Percentiles rank a stretch among this genome's conserved stretches.
phyloP scores from a whole-genome alignment of 331 rosid genomes.

The Spiraea crenata region DNA sequence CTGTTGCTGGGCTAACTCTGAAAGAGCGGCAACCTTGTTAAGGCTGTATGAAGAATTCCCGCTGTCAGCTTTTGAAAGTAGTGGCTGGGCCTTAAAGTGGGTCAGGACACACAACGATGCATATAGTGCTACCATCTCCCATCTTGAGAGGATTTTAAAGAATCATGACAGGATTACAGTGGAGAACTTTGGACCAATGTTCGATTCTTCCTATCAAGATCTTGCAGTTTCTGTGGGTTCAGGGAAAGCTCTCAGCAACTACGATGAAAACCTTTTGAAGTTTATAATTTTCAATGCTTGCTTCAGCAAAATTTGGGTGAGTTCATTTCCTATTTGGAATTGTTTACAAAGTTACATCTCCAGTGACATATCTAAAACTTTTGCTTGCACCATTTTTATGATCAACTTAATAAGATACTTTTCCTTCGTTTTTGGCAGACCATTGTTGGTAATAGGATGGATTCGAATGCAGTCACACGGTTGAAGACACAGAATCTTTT shows the following conservation, averaged over 20 bases:
- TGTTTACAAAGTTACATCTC: background rate
- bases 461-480: slow-evolving; percentile 41
- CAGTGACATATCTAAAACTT: background rate
- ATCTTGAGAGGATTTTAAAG: slow-evolving; percentile 55
- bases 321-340: slow-evolving; percentile 27
- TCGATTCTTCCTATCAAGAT: slow-evolving; percentile 59
- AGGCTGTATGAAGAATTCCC: slow-evolving; percentile 62
- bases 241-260: slow-evolving; percentile 45
- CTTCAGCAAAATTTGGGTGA: slow-evolving; percentile 61
- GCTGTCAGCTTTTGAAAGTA: slow-evolving; percentile 20
- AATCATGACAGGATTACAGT: slow-evolving; percentile 51
- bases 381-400: background rate
- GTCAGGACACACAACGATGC: slow-evolving; percentile 14
- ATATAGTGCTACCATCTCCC: slow-evolving; percentile 26
- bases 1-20: slow-evolving; percentile 84
- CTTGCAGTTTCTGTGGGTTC: slow-evolving; percentile 48
- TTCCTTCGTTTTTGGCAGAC: slow-evolving; percentile 49
- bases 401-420: slow-evolving; percentile 18
- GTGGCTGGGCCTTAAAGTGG: slow-evolving; percentile 26
- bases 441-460: slow-evolving; percentile 51
- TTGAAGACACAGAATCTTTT: slow-evolving; percentile 40
- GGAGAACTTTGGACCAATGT: slow-evolving; percentile 57
- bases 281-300: slow-evolving; percentile 58
- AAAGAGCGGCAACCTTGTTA: slow-evolving; percentile 72
- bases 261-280: slow-evolving; percentile 66